phyloP scores from a whole-genome alignment of 257 asterid genomes.

The Solanum paucissectum region DNA sequence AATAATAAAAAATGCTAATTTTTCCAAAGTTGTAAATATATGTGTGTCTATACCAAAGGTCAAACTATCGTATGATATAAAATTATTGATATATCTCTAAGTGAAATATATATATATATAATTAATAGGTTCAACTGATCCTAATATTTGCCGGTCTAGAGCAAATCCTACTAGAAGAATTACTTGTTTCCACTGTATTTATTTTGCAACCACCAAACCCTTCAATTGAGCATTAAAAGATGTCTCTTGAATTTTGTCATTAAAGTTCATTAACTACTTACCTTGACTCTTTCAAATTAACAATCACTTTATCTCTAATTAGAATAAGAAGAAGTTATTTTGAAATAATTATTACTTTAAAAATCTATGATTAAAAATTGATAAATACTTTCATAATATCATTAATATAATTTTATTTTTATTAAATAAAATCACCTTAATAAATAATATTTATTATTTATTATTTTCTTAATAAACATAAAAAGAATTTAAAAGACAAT shows the following conservation, averaged over 20 bases:
- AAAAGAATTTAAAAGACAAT: not conserved
- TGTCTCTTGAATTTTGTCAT: not conserved
- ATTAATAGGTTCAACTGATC: not conserved
- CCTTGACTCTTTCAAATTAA: not conserved
- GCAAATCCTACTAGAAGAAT: not conserved
- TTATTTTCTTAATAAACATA: not conserved
- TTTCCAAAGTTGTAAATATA: too few species aligned
- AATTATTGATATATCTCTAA: not conserved
- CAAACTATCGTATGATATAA: not conserved
- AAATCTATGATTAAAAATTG: not conserved
- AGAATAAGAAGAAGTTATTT: not conserved
- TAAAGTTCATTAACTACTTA: not conserved
- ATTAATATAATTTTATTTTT: not conserved
- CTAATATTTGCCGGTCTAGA: not conserved
- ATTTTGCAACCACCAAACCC: not conserved
- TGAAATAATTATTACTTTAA: not conserved
- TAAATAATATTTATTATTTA: not conserved
- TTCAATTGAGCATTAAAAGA: not conserved
- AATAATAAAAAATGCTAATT: too few species aligned
- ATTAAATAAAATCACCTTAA: not conserved
- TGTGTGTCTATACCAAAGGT: not conserved
- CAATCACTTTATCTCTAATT: not conserved
- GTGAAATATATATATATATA: not conserved
- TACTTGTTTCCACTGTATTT: not conserved
- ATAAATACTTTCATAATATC: not conserved